Percentiles rank a stretch among this genome's conserved stretches.
Evolutionary conservation across 2,329 filamentous ascomycete genomes (phyloP).

Genomic region (Incumbomyces delicatus): DNA sequence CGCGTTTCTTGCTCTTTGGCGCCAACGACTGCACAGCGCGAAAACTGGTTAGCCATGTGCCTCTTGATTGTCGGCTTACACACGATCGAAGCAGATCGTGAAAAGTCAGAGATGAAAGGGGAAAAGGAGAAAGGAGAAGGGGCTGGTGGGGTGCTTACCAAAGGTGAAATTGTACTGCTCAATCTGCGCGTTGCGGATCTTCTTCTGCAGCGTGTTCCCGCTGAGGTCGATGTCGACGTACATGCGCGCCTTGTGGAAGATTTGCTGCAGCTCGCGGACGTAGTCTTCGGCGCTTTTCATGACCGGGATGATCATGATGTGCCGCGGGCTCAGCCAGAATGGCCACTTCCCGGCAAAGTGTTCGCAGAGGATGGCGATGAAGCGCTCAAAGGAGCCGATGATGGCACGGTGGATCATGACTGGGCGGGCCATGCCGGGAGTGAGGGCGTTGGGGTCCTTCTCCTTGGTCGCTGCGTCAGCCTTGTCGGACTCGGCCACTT

Average conservation of each 20-base stretch:
- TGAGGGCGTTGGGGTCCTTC: slow-evolving; percentile 27
- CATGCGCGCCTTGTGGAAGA: slow-evolving; percentile 36
- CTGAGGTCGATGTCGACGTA: slow-evolving; percentile 40
- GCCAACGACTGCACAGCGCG: slow-evolving; percentile 47
- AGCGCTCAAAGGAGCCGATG: slow-evolving; percentile 42
- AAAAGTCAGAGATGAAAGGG: too few species aligned
- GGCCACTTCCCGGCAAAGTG: slow-evolving; percentile 45
- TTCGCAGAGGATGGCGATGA: slow-evolving; percentile 42
- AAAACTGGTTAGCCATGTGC: slow-evolving; percentile 8
- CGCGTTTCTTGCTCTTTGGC: slow-evolving; percentile 50
- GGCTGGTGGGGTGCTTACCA: slow-evolving; percentile 25
- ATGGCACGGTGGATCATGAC: slow-evolving; percentile 45
- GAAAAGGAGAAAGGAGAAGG: too few species aligned
- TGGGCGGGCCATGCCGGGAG: slow-evolving; percentile 37
- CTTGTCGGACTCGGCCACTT: slow-evolving; percentile 36
- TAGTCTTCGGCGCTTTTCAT: slow-evolving; percentile 42
- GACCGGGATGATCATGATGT: slow-evolving; percentile 41
- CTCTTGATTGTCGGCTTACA: too few species aligned
- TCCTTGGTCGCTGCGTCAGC: slow-evolving; percentile 23
- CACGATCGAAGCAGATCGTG: too few species aligned
- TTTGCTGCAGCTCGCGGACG: slow-evolving; percentile 36
- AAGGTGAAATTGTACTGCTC: slow-evolving; percentile 44
- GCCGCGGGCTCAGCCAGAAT: slow-evolving; percentile 43
- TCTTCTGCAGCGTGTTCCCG: slow-evolving; percentile 43
- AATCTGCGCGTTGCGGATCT: slow-evolving; percentile 41